Percentiles rank a stretch among this genome's conserved stretches.
phyloP scores from a whole-genome alignment of 345 rosid genomes.

The Cardiospermum halicacabum region DNA sequence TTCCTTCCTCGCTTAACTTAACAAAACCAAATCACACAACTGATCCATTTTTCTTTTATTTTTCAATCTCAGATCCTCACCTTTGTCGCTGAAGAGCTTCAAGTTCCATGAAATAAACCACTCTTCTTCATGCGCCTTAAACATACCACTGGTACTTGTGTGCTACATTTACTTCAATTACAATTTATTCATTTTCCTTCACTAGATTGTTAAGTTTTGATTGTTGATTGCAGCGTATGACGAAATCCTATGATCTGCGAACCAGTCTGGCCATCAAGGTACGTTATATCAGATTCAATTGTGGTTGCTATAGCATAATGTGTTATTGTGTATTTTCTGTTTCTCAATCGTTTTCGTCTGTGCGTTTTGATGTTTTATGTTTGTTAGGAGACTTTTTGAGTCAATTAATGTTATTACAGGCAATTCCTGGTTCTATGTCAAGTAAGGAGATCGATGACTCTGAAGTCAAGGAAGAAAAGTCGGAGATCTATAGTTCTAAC shows the following conservation, averaged over 20 bases:
- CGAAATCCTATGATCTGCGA: slow-evolving; percentile 27
- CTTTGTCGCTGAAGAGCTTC: slow-evolving; percentile 42
- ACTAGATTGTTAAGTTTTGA: neutral
- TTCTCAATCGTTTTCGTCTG: too few relatives aligned
- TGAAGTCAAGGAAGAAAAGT: slow-evolving; percentile 49
- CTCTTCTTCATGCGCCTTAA: slow-evolving; percentile 26
- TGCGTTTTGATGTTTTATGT: neutral
- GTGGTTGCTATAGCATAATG: neutral
- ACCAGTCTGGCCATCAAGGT: slow-evolving; percentile 50
- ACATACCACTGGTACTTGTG: slow-evolving; percentile 25
- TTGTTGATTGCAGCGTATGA: slow-evolving; percentile 39
- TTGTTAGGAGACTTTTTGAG: slow-evolving; percentile 2
- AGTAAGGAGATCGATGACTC: slow-evolving; percentile 48
- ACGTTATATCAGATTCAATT: neutral
- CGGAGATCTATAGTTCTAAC: slow-evolving; percentile 70
- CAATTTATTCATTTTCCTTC: neutral
- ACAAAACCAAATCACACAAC: neutral
- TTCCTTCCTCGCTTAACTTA: neutral
- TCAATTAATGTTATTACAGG: slow-evolving; percentile 36
- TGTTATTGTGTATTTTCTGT: neutral
- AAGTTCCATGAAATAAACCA: slow-evolving; percentile 33
- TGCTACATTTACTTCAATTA: neutral
- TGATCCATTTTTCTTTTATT: neutral
- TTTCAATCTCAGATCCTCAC: slow-evolving; percentile 42
- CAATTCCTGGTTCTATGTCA: slow-evolving; percentile 57